Conservation (phyloP, 495 filamentous ascomycete species). For the Penicillium arizonense region DNA sequence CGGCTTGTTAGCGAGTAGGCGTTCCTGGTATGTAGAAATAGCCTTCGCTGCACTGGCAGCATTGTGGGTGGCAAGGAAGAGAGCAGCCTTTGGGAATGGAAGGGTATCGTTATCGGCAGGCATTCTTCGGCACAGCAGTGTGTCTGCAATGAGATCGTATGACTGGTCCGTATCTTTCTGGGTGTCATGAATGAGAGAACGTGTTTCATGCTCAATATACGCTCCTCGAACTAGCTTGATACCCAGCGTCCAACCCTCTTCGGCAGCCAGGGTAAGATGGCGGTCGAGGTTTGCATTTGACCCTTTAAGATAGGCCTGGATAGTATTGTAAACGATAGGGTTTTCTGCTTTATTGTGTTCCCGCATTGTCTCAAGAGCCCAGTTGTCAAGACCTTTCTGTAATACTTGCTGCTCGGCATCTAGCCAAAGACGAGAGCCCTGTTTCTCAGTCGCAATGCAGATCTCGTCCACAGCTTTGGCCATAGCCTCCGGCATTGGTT, state of each 20-base stretch:
- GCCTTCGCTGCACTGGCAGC: conserved; percentile 31
- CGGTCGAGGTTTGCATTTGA: conserved; percentile 31
- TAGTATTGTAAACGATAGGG: conserved; percentile 40
- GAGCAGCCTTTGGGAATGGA: conserved; percentile 30
- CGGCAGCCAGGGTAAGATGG: conserved; percentile 29
- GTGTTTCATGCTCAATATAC: conserved; percentile 38
- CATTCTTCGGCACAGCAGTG: conserved; percentile 22
- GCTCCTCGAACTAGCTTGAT: conserved; percentile 43
- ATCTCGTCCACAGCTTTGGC: conserved; percentile 34
- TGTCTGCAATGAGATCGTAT: conserved; percentile 40
- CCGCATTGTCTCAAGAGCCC: conserved; percentile 41
- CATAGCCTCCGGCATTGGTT: conserved; percentile 23
- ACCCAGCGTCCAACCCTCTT: conserved; percentile 32
- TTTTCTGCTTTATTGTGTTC: conserved; percentile 26
- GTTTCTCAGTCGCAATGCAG: conserved; percentile 21
- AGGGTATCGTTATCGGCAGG: conserved; percentile 11
- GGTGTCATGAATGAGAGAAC: conserved; percentile 40
- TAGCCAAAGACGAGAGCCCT: conserved; percentile 35
- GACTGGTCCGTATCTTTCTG: conserved; percentile 39
- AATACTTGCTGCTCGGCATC: conserved; percentile 40
- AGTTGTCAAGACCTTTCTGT: conserved; percentile 34
- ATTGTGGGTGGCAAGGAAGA: conserved; percentile 45
- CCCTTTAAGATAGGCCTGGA: conserved; percentile 39
- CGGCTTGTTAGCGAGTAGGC: conserved; percentile 17
- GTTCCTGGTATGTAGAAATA: conserved; percentile 21